Evolutionary conservation across 305 asterid genomes (phyloP).

Genomic region (Striga hermonthica): DNA sequence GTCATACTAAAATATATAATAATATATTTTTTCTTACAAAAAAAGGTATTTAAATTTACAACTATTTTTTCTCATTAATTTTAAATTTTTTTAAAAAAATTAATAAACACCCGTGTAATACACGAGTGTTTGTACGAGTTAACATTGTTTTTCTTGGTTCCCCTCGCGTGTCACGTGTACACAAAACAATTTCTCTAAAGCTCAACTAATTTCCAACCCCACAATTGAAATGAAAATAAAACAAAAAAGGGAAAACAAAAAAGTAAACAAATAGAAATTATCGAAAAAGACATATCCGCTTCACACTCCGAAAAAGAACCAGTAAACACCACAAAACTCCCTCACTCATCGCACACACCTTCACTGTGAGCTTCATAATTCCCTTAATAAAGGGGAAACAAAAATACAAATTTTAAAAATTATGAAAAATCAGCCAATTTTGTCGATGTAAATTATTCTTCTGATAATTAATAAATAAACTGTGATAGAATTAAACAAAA

Average conservation of each 20-base stretch:
- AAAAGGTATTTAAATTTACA: no score
- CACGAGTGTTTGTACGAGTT: no score
- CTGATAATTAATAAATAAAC: background rate
- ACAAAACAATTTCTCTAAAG: constrained; percentile 11
- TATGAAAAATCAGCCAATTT: no score
- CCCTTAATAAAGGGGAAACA: background rate
- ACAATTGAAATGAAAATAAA: constrained; percentile 11
- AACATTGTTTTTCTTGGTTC: background rate
- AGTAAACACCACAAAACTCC: constrained; percentile 31
- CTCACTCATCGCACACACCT: constrained; percentile 1
- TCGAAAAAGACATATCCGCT: constrained; percentile 35
- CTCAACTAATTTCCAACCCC: constrained; percentile 22
- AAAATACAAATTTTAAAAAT: constrained; percentile 8
- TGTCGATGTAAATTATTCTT: no score
- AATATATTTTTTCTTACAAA: no score
- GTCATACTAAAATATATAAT: no score
- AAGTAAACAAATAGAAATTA: background rate
- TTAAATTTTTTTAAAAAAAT: background rate
- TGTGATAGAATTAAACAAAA: constrained; percentile 14
- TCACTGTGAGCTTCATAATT: background rate
- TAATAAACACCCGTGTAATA: no score
- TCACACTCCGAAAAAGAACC: constrained; percentile 39
- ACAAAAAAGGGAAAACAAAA: background rate
- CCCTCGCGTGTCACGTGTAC: constrained; percentile 29
- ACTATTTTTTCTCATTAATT: constrained; percentile 4